Base-by-base conservation (phyloP, 768 basidiomycete species). In the Postia placenta region DNA sequence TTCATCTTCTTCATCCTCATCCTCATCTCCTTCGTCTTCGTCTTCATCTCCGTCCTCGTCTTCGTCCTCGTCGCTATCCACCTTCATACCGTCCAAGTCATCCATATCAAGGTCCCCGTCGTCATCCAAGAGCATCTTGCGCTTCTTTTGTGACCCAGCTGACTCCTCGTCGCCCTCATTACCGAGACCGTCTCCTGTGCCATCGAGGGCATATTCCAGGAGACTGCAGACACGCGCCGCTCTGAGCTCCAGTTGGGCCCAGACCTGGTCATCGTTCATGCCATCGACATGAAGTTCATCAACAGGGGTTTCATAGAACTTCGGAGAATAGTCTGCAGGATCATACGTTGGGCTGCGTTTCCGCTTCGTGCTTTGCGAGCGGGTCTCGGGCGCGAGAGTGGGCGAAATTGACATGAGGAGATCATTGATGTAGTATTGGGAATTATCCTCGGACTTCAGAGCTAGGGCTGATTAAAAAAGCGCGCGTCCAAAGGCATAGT, bases 171-270 rank as follows among this genome's bases (percentile, higher is more conserved):
- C 57, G 2, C 64, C 64, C 53, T 64, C 70, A 15, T 58, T 22
- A 22, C 51, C 52, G 9, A 42, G 46, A 5, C 38, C 40, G 11
- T 45, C 50, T 4, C 40, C 43, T 5, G 46, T 63, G 23, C 76
- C 81, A 47, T 82, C 80, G 17, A 92, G 68, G 30, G 81, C 75
- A 48, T 72, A 72, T 42, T 87, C 77, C 36, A 95, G 67, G 43
- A 86, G 76, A 36, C 78, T 75, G 52, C 85, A 87, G 20, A 97
- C 69, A 39, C 75, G 76, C 52, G 80, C 76, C 14, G 83, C 72
- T 38, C 90, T 73, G 47, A 99, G 71, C 61, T 98, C 95, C 47
- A 98, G 65, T 68, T 99, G 95, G 35, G 84, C 85, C 95, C 95
- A 99, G 23, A 97, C 72, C 64, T 95, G 93, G 49, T 90, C 88